Percentiles rank a stretch among this genome's conserved stretches.
Evolutionary conservation across 1,139 yeast species (phyloP).

Genomic region (Taphrina sp.): DNA sequence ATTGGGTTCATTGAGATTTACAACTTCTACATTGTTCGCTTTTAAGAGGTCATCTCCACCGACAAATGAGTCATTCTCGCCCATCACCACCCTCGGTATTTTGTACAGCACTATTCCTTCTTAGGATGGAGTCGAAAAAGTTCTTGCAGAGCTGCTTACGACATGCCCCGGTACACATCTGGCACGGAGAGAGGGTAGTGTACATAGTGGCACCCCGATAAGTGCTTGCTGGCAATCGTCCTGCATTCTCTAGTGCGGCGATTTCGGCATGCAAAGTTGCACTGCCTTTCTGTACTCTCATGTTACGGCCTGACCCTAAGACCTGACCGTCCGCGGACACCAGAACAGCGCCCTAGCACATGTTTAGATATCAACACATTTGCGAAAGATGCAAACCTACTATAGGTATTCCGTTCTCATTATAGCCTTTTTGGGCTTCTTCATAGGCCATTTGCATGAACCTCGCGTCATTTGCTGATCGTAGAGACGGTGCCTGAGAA

Average conservation of each 20-base stretch:
- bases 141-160: not conserved
- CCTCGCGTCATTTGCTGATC: too few species aligned
- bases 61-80: constrained; percentile 8
- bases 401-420: constrained; percentile 10
- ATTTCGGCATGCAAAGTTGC: constrained; percentile 16
- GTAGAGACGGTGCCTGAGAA: too few species aligned
- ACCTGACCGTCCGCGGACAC: constrained; percentile 7
- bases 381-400: not conserved
- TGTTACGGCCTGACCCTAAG: constrained; percentile 7
- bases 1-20: not conserved
- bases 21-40: not conserved
- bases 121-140: too few species aligned
- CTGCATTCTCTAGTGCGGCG: constrained; percentile 18
- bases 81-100: constrained; percentile 6
- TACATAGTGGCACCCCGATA: constrained; percentile 18
- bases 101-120: constrained; percentile 4
- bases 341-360: constrained; percentile 19
- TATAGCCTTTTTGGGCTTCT: constrained; percentile 4
- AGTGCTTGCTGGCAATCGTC: not conserved
- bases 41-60: constrained; percentile 7
- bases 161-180: constrained; percentile 21
- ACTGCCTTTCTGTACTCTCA: constrained; percentile 7
- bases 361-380: not conserved
- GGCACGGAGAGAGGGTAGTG: constrained; percentile 15
- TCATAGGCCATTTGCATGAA: constrained; percentile 14